Percentiles rank a stretch among this genome's conserved stretches.
These are phyloP conservation scores for Colletotrichum falcatum DNA, from an alignment of 2,329 filamentous ascomycete genomes.

Conservation along the genomic window DNA sequence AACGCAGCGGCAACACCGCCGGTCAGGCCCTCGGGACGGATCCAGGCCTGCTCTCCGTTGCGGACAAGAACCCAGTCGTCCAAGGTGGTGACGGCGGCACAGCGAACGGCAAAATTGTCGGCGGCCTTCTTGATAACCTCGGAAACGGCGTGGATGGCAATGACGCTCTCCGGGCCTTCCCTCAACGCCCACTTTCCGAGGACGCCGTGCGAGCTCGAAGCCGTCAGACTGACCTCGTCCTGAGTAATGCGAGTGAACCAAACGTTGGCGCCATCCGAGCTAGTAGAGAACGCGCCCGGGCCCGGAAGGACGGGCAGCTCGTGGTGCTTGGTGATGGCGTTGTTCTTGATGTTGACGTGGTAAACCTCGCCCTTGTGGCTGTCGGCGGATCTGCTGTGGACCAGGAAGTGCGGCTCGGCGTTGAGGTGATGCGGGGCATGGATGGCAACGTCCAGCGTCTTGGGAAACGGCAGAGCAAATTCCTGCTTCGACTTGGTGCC, in stretches of 20 bases:
- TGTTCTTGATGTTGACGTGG: slow-evolving; percentile 80
- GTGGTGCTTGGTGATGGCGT: slow-evolving; percentile 80
- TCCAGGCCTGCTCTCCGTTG: slow-evolving; percentile 86
- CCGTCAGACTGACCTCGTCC: slow-evolving; percentile 78
- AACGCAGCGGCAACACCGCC: slow-evolving; percentile 83
- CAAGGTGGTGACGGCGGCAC: slow-evolving; percentile 74
- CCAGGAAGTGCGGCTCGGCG: slow-evolving; percentile 84
- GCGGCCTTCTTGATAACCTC: slow-evolving; percentile 82
- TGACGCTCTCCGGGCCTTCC: slow-evolving; percentile 53
- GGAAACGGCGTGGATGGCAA: slow-evolving; percentile 76
- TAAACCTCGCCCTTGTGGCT: slow-evolving; percentile 88
- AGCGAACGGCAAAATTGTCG: slow-evolving; percentile 80
- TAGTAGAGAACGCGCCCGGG: slow-evolving; percentile 81
- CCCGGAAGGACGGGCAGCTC: slow-evolving; percentile 79
- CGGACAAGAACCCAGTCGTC: slow-evolving; percentile 86
- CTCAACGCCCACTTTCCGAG: slow-evolving; percentile 79
- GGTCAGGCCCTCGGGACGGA: slow-evolving; percentile 84
- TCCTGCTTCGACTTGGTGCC: slow-evolving; percentile 69
- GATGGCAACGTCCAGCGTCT: slow-evolving; percentile 68
- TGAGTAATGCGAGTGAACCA: slow-evolving; percentile 88
- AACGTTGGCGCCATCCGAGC: slow-evolving; percentile 81
- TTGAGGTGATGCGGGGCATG: slow-evolving; percentile 80
- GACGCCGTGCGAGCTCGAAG: slow-evolving; percentile 81
- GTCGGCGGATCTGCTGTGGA: slow-evolving; percentile 78
- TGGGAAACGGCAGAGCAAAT: slow-evolving; percentile 59